Base-by-base conservation (phyloP, 2,329 filamentous ascomycete genomes). In the Periconia digitata region DNA sequence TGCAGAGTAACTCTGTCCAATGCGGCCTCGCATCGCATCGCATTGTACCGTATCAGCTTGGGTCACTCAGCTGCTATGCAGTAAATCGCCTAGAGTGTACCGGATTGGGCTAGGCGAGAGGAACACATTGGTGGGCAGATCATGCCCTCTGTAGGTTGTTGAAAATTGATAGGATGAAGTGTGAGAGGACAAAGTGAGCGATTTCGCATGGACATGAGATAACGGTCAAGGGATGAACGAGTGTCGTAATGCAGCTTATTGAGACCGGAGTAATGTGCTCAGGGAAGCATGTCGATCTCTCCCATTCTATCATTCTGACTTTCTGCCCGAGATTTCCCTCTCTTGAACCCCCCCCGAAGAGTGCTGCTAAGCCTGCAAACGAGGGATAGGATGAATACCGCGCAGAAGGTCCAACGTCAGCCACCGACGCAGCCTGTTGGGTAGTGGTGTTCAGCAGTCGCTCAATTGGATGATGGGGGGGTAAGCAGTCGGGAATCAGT, bases 351-450 rank as follows among this genome's bases (percentile, higher is more conserved):
- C 18, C 38, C 16, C 22, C 38, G 38, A 23, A n/a, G 38, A 40
- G 15, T 6, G 16, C 15, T 21, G 22, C 3, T 17, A 35, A 20
- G 27, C 16, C 12, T 3, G 13, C 15, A 18, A 17, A 22, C 35
- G 16, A 37, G 47, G 41, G 34, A 49, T 36, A 35, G 34, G 34
- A 18, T 22, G 40, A 47, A 44, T 51, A 42, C 41, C 20, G 51
- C 46, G 37, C 40, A 53, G 46, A 50, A 50, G 51, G 53, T 62
- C 62, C 51, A 61, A 66, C 62, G 63, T 66, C 58, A 65, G 63
- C 63, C 55, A 54, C 49, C 43, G 43, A 44, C 50, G 35, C 15
- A 44, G 43, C 34, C 39, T 42, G 40, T 41, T 34, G 44, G 20
- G 27, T 46, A 20, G 43, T 45, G 39, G 20, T 36, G 18, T 39